These are phyloP conservation scores for Thelonectria olida DNA, from an alignment of 2,329 filamentous ascomycete genomes.

Conservation along the genomic window DNA sequence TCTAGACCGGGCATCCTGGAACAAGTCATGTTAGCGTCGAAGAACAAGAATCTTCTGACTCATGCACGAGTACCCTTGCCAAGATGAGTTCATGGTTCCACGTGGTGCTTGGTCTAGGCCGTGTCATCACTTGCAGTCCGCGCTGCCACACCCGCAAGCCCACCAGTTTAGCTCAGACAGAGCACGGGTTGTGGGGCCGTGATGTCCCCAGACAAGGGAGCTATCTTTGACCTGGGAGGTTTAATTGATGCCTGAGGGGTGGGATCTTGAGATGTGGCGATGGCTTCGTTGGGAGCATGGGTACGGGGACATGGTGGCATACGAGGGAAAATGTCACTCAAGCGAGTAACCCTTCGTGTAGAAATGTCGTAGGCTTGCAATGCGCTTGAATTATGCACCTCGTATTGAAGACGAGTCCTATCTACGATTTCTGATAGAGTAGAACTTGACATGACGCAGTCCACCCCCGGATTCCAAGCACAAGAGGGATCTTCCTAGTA, in stretches of 20 bases:
- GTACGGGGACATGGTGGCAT: no score
- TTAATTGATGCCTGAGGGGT: no score
- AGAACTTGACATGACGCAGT: background rate
- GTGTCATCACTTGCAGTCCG: background rate
- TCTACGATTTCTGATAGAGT: background rate
- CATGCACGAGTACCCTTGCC: background rate
- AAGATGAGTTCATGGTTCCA: background rate
- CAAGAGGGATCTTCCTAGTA: background rate
- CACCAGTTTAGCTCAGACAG: background rate
- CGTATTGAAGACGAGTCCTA: background rate
- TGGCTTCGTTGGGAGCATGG: background rate
- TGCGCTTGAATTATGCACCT: background rate
- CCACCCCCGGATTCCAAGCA: background rate
- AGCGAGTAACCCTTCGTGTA: no score
- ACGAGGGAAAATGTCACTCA: no score
- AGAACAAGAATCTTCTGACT: background rate
- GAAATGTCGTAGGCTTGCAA: no score
- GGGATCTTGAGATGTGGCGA: background rate
- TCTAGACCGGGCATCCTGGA: background rate
- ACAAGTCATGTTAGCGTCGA: background rate
- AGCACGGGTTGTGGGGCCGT: background rate
- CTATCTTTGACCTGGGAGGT: no score
- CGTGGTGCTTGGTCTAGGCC: background rate
- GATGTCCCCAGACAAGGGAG: no score
- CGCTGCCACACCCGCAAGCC: background rate